A percentile compares a stretch with the other conserved stretches of the same genome.
Conservation (phyloP, 2,329 filamentous ascomycete species). For the Capronia americana region DNA sequence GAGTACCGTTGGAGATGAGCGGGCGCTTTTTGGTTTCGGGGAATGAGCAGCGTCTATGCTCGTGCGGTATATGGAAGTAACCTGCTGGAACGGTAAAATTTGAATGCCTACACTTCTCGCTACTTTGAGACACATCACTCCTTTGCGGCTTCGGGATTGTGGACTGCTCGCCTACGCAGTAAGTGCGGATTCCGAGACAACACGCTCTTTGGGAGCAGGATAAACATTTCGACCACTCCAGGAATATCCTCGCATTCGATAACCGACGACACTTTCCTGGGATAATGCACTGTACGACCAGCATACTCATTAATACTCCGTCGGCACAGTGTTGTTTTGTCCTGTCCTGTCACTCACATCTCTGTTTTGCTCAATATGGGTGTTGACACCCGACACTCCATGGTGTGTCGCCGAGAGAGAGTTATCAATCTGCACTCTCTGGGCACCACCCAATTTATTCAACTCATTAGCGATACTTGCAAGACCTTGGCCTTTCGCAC, state of each 20-base stretch:
- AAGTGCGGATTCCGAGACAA: not conserved
- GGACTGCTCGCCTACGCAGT: not conserved
- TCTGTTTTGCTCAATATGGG: too few relatives aligned
- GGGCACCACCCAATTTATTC: too few relatives aligned
- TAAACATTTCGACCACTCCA: not conserved
- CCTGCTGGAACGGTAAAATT: not conserved
- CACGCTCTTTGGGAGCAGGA: not conserved
- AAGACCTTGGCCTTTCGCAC: too few relatives aligned
- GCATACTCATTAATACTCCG: too few relatives aligned
- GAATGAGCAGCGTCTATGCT: not conserved
- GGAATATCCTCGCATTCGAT: not conserved
- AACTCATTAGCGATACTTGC: too few relatives aligned
- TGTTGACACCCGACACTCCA: too few relatives aligned
- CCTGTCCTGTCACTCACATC: too few relatives aligned
- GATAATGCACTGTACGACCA: too few relatives aligned
- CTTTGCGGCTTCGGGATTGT: not conserved
- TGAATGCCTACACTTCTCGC: not conserved
- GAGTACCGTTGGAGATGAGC: slow-evolving; percentile 4
- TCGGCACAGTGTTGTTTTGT: too few relatives aligned
- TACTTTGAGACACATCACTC: not conserved
- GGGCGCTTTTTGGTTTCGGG: not conserved
- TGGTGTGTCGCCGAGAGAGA: too few relatives aligned
- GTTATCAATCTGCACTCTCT: too few relatives aligned
- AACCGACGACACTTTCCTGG: not conserved
- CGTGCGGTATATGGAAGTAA: not conserved